Evolutionary conservation across 1,284 basidiomycete species (phyloP), one percentile per base, ranked within the genome.

Genomic region (Puccinia novopanici): DNA sequence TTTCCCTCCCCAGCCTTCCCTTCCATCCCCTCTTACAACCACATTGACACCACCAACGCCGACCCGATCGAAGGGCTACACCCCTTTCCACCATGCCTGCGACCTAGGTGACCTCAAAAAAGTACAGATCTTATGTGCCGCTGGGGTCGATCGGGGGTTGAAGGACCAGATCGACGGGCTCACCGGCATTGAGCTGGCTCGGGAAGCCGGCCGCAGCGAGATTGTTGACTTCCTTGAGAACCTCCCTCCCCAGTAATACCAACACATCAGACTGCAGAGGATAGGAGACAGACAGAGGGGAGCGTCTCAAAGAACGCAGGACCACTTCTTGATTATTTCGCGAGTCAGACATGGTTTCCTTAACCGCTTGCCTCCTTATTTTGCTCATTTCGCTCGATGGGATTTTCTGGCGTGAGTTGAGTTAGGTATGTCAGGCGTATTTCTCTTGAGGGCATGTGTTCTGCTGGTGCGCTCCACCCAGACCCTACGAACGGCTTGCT

Each of bases 41-140:
- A 52, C 50, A 52, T 4, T 4, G 4, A 52, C 50, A 45, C 45
- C 45, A 45, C 45, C 45, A 6, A 15, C 45, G 45, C 15, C 15
- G 8, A 45, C 6, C 9, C 13, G 52, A 57, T 9, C 30, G 50
- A 52, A 76, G 75, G 75, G 75, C 9, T 76, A 76, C 37, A 76
- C 75, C 19, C 40, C 75, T 15, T 63, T 76, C 50, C 75, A 76
- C 52, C 61, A 65, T 24, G 75, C 75, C 12, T 65, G 75, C 45
- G 75, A 76, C 37, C 22, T 37, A 52, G 75, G 75, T 15, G 42
- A 76, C 48, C 45, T 76, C 0, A 37, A 45, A 0, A 76, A 65
- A 34, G 75, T 76, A 4, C 40, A 54, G 45, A 42, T 63, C 5
- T 50, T 76, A 22, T 52, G 61, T 22, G 15, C 27, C 15, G 61